phyloP scores from a whole-genome alignment of 1,284 basidiomycete species.

The Phylloboletellus chloephorus region DNA sequence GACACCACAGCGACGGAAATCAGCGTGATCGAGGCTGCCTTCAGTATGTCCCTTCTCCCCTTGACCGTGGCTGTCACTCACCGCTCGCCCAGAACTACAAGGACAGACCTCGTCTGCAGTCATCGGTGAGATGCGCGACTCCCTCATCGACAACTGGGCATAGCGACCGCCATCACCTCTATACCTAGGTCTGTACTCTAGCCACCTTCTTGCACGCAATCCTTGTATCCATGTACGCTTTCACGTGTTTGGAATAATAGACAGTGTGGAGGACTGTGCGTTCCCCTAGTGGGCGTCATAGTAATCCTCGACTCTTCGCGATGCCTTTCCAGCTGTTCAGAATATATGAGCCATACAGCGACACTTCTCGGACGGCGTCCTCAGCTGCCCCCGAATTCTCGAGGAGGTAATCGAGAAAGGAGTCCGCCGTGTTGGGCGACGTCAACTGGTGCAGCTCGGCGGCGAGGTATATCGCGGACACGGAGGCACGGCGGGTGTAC shows the following conservation, averaged over 20 bases:
- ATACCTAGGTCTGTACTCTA: conserved; percentile 10
- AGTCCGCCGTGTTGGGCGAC: conserved; percentile 57
- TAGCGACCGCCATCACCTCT: conserved; percentile 33
- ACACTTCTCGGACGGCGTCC: conserved; percentile 43
- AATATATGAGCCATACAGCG: conserved; percentile 54
- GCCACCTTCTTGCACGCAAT: conserved; percentile 13
- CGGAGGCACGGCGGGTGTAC: conserved; percentile 58
- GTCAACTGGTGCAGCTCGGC: conserved; percentile 72
- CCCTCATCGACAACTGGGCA: conserved; percentile 92
- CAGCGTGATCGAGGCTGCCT: conserved; percentile 95
- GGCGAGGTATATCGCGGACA: conserved; percentile 61
- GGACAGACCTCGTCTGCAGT: conserved; percentile 82
- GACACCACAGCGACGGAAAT: conserved; percentile 99
- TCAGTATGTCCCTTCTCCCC: conserved; percentile 63
- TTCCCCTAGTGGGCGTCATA: conserved; percentile 22
- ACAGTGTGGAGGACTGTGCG: conserved; percentile 4
- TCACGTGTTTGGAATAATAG: conserved; percentile 16
- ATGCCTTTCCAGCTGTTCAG: conserved; percentile 64
- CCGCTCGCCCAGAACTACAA: conserved; percentile 63
- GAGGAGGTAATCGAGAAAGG: conserved; percentile 62
- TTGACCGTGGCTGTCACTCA: conserved; percentile 3
- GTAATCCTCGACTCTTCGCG: conserved; percentile 53
- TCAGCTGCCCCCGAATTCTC: conserved; percentile 41
- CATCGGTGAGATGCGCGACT: conserved; percentile 92
- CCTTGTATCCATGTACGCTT: conserved; percentile 18